Evolutionary conservation across 441 rosid genomes (phyloP).

Genomic region (Adansonia madagascariensis): DNA sequence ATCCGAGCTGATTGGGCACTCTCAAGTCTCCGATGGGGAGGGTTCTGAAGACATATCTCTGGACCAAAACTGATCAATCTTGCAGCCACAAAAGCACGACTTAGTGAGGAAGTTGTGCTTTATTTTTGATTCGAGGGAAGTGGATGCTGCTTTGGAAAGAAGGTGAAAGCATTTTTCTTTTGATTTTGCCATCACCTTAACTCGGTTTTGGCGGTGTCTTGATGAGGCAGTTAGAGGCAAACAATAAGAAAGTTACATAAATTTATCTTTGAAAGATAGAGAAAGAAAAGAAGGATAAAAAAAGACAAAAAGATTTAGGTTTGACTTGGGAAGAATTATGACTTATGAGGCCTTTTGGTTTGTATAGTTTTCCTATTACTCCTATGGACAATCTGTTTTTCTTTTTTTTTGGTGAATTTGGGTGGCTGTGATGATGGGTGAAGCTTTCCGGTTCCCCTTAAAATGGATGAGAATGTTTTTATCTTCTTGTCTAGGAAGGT

Average conservation of each 20-base stretch:
- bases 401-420: conserved; percentile 1
- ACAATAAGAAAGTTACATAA: conserved; percentile 36
- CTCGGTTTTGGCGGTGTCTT: conserved; percentile 38
- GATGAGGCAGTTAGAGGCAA: conserved; percentile 34
- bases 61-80: conserved; percentile 22
- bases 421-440: not conserved
- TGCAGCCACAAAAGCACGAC: conserved; percentile 10
- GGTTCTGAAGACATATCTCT: conserved; percentile 24
- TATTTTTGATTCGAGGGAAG: conserved; percentile 15
- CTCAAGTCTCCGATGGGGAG: conserved; percentile 11
- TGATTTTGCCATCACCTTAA: conserved; percentile 19
- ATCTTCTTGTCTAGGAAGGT: not conserved
- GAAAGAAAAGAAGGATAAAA: not conserved
- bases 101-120: conserved; percentile 20
- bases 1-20: conserved; percentile 19
- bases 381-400: conserved; percentile 25
- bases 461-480: not conserved
- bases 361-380: conserved; percentile 35
- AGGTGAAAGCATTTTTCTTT: conserved; percentile 22
- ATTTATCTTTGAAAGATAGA: conserved; percentile 25
- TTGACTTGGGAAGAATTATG: conserved; percentile 14
- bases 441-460: not conserved
- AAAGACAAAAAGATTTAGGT: conserved; percentile 9
- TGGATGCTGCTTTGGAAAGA: conserved; percentile 27
- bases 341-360: conserved; percentile 22